Conservation (phyloP, 768 basidiomycete genomes). For the Xerocomellus intermedius region DNA sequence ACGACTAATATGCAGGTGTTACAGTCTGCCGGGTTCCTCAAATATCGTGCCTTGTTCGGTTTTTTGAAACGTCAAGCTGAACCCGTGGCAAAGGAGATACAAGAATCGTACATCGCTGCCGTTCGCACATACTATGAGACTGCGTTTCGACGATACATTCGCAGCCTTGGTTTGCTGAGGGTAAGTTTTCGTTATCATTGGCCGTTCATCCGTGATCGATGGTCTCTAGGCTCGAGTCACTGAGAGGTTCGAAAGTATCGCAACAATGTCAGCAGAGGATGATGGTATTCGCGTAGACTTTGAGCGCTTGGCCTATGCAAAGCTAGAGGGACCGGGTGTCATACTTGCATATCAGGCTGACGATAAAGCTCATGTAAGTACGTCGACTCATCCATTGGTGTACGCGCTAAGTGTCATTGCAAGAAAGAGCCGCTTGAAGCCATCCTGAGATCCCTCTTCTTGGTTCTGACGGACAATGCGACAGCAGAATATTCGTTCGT, state of each 20-base stretch:
- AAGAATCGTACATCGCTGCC: constrained; percentile 78
- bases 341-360: constrained; percentile 88
- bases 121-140: constrained; percentile 95
- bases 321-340: constrained; percentile 76
- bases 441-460: constrained; percentile 76
- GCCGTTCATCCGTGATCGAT: neutral
- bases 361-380: constrained; percentile 78
- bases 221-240: constrained; percentile 53
- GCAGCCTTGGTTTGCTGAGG: constrained; percentile 79
- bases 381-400: neutral
- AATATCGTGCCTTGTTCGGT: constrained; percentile 76
- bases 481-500: constrained; percentile 91
- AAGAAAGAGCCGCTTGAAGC: constrained; percentile 85
- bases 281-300: constrained; percentile 42
- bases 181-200: constrained; percentile 35
- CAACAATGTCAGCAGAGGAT: constrained; percentile 42
- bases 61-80: constrained; percentile 86
- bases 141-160: constrained; percentile 84
- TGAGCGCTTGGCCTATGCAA: constrained; percentile 62
- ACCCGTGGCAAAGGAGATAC: constrained; percentile 81
- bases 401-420: constrained; percentile 11
- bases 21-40: constrained; percentile 82
- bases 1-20: constrained; percentile 92
- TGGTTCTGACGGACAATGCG: constrained; percentile 95
- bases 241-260: constrained; percentile 71